These are phyloP conservation scores for Lachnellula hyalina DNA, from an alignment of 2,329 filamentous ascomycete genomes.

Conservation along the genomic window DNA sequence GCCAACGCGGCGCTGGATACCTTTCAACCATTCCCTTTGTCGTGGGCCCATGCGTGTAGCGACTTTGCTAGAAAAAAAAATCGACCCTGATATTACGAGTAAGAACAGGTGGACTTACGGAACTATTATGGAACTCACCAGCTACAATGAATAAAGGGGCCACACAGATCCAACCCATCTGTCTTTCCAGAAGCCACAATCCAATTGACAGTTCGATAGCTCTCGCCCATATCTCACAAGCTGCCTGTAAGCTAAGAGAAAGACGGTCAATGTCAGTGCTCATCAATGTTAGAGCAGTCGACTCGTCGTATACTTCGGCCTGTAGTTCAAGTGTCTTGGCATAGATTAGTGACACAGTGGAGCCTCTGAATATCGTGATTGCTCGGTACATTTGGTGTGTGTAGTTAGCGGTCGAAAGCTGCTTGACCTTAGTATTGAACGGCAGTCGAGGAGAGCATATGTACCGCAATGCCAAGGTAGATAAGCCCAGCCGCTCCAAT, in stretches of 20 bases:
- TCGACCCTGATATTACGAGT: conserved; percentile 2
- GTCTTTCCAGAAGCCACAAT: conserved; percentile 33
- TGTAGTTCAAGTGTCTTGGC: conserved; percentile 38
- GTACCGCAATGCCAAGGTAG: conserved; percentile 19
- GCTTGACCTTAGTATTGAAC: background rate
- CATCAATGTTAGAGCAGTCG: conserved; percentile 40
- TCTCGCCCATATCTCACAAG: conserved; percentile 37
- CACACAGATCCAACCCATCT: conserved; percentile 30
- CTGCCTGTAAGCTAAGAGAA: conserved; percentile 19
- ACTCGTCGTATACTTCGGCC: conserved; percentile 31
- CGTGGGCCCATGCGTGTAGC: conserved; percentile 12
- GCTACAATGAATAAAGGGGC: conserved; percentile 17
- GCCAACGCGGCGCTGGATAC: conserved; percentile 37
- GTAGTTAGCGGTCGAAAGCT: conserved; percentile 19
- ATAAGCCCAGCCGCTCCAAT: conserved; percentile 18
- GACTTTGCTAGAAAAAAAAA: conserved; percentile 1
- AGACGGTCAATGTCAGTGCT: conserved; percentile 35
- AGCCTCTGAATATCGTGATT: conserved; percentile 39
- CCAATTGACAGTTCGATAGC: conserved; percentile 35
- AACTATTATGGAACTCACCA: conserved; percentile 5
- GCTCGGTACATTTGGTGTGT: conserved; percentile 38
- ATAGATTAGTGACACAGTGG: conserved; percentile 45
- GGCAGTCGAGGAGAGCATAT: background rate
- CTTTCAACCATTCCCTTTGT: conserved; percentile 34
- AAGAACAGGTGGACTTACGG: background rate